Evolutionary conservation across 208 protist species (phyloP), one percentile per base, ranked within the genome.

Genomic region (Tritrichomonas foetus): DNA sequence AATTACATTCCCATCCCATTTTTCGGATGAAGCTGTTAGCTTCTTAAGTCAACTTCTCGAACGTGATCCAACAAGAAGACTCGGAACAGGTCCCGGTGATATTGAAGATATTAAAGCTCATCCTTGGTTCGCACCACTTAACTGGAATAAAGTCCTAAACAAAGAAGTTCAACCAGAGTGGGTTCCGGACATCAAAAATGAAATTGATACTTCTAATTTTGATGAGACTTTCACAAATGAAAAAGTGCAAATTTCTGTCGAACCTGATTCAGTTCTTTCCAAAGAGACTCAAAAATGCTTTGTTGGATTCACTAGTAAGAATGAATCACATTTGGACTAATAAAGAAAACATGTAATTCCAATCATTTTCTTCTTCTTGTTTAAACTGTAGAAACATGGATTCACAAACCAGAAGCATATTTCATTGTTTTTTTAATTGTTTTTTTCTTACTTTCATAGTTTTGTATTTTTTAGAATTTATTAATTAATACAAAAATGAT

Each of bases 21-120:
- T 89, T 5, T 53, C 41, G 1, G 47, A n/a, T n/a, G 47, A 57
- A 20, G 47, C 78, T 27, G 39, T 44, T 11, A 39, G n/a, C 47
- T n/a, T 89, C 33, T n/a, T 53, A 9, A 89, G 16, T 8, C 0
- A 93, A 41, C 55, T 95, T 39, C 92, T 95, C 3, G 75, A 95
- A 44, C 84, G 94, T 57, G 50, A 95, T 93, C 93, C 94, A 30
- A 57, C 25, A 36, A 3, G 16, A 39, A 39, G 80, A 27, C 94
- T 95, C 14, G 94, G 94, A 1, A 14, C 57, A 11, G 41, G 57
- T 27, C 47, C 44, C 5, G 49, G 11, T 3, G 94, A 95, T 66
- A n/a, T 94, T 14, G 94, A 95, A 61, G 94, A 95, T 2, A 57
- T 95, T 41, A 94, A 75, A 39, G 82, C 11, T 41, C 94, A 95